Conservation (phyloP, 805 yeast genomes). For the Kuraishia molischiana region DNA sequence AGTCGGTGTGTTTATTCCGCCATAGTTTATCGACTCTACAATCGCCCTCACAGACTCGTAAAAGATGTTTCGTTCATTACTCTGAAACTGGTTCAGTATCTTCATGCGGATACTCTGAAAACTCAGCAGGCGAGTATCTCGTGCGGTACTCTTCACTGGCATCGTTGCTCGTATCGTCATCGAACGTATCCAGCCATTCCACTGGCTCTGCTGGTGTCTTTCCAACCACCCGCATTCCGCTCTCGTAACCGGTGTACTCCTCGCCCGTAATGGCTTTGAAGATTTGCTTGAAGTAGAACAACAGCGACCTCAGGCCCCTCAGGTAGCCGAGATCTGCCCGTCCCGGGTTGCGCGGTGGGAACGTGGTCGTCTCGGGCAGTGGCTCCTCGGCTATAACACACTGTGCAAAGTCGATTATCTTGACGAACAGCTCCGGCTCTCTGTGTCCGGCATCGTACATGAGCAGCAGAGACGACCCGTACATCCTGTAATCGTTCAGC, state of each 20-base stretch:
- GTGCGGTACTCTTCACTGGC: neutral
- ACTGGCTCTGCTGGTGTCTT: neutral
- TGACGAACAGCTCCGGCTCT: conserved; percentile 26
- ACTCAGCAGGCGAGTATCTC: neutral
- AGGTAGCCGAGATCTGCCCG: conserved; percentile 76
- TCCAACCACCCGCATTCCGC: neutral
- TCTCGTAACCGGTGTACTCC: neutral
- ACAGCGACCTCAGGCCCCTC: conserved; percentile 69
- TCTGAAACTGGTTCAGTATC: neutral
- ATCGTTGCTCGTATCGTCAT: neutral
- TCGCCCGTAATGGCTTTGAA: conserved; percentile 39
- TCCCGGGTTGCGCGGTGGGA: conserved; percentile 63
- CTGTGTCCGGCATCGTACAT: conserved; percentile 70
- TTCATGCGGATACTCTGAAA: neutral
- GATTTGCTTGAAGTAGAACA: conserved; percentile 52
- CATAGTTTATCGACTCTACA: neutral
- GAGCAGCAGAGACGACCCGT: conserved; percentile 81
- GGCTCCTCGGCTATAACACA: conserved; percentile 63
- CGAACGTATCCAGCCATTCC: conserved; percentile 2
- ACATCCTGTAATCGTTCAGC: conserved; percentile 72
- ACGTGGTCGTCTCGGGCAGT: conserved; percentile 31
- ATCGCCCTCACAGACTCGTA: neutral
- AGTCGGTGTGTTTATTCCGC: neutral
- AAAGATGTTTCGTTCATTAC: neutral
- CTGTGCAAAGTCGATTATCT: conserved; percentile 93